Evolutionary conservation across 441 rosid species (phyloP), one percentile per base, ranked within the genome.

Genomic region (Oxalis stricta): DNA sequence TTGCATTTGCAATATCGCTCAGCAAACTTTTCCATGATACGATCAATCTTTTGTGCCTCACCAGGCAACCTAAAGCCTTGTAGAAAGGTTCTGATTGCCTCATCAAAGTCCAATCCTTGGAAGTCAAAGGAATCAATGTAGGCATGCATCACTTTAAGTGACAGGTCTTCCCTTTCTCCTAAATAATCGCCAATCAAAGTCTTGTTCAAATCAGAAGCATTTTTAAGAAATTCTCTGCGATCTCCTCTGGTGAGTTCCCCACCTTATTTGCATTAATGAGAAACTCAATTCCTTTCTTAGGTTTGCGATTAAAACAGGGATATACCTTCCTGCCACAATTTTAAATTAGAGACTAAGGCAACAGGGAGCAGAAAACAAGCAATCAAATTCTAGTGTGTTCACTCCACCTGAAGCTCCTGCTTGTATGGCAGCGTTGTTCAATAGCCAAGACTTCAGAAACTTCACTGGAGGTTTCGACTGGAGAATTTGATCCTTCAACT

Each of bases 41-140:
- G 72, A 56, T 92, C 97, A 61, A 92, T 92, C 73, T 92, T 92
- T 61, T 92, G 97, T 46, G 99, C 99, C 72, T 92, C 99, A 53
- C 99, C 99, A 10, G 99, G 99, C 73, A 92, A 70, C 63, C 97
- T 82, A 68, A 92, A 92, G 50, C 97, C 94, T 60, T 66, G 83
- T 28, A 92, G 68, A 59, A 87, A 77, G 67, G 62, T 59, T 58
- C 97, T 76, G 35, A 92, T 84, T 50, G 99, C 95, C 70, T 92
- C 94, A 48, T 92, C 99, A 71, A 92, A 92, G 49, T 84, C 84
- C 92, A 82, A 71, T 54, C 64, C 81, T 70, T 73, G 78, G 56
- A 92, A 87, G 34, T 92, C 87, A 61, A 84, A 92, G 46, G 92
- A 92, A 62, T 92, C 95, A 47, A 82, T 94, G 56, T 87, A 92